A percentile compares a stretch with the other conserved stretches of the same genome.
Evolutionary conservation across 345 rosid genomes (phyloP).

Genomic region (Syzygium aqueum): DNA sequence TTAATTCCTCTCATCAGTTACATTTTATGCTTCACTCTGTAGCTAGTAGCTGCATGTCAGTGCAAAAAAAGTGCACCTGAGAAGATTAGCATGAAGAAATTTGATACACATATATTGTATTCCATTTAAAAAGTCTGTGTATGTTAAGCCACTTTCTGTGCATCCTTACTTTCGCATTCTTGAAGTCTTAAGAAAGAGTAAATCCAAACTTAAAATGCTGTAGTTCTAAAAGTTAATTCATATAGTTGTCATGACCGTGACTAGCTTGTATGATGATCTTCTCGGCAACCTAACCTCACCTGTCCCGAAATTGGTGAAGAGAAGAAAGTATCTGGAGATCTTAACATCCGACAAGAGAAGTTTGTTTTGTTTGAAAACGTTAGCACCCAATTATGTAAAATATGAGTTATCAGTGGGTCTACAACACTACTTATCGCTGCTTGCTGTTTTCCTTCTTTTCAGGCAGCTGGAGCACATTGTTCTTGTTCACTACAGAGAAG

Average conservation of each 20-base stretch:
- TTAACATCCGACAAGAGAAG: neutral
- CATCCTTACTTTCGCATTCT: neutral
- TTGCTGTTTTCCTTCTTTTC: conserved; percentile 13
- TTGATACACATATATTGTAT: neutral
- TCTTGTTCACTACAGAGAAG: conserved; percentile 78
- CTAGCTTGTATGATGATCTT: neutral
- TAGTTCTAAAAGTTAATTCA: neutral
- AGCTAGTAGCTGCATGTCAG: neutral
- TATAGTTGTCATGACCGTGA: neutral
- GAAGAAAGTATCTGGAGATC: neutral
- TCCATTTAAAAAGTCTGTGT: neutral
- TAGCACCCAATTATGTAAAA: neutral
- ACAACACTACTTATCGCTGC: neutral
- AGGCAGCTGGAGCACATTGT: conserved; percentile 80
- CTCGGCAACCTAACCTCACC: neutral
- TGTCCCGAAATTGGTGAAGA: neutral
- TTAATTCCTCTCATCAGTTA: neutral
- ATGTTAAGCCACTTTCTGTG: neutral
- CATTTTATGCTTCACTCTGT: neutral
- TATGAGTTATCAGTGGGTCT: neutral
- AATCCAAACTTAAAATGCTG: neutral
- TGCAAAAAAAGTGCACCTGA: neutral
- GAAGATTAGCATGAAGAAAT: neutral
- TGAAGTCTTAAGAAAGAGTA: neutral
- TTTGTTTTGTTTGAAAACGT: neutral